Evolutionary conservation across 345 rosid species (phyloP).

Genomic region (Ceriops tagal): DNA sequence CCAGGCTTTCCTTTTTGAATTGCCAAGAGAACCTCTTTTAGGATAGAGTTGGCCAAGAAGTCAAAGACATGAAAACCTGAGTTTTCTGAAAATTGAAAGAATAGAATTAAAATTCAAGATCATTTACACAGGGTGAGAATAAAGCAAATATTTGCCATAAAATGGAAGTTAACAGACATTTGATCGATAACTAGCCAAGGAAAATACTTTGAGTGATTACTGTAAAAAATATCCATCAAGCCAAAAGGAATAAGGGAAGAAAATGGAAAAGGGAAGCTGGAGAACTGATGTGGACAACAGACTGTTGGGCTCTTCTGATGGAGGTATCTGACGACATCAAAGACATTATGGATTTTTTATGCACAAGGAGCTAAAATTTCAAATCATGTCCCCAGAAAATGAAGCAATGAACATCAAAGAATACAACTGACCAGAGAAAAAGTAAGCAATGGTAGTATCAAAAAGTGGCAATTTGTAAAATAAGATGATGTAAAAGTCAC

Average conservation of each 20-base stretch:
- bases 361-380: not conserved
- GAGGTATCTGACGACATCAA: too few relatives aligned
- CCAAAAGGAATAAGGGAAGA: too few relatives aligned
- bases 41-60: conserved; percentile 89
- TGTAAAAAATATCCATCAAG: too few relatives aligned
- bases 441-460: not conserved
- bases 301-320: too few relatives aligned
- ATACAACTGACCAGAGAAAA: not conserved
- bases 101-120: too few relatives aligned
- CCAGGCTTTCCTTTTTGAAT: conserved; percentile 93
- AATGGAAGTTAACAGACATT: not conserved
- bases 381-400: not conserved
- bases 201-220: too few relatives aligned
- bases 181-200: not conserved
- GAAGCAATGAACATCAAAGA: not conserved
- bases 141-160: not conserved
- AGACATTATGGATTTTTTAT: not conserved
- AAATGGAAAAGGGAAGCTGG: too few relatives aligned
- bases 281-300: too few relatives aligned
- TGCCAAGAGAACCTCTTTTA: conserved; percentile 81
- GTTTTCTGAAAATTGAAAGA: conserved; percentile 52
- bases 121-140: not conserved
- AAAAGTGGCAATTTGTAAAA: not conserved
- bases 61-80: conserved; percentile 94
- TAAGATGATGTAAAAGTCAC: not conserved